phyloP scores from a whole-genome alignment of 305 asterid genomes.

The Salvia sclarea region DNA sequence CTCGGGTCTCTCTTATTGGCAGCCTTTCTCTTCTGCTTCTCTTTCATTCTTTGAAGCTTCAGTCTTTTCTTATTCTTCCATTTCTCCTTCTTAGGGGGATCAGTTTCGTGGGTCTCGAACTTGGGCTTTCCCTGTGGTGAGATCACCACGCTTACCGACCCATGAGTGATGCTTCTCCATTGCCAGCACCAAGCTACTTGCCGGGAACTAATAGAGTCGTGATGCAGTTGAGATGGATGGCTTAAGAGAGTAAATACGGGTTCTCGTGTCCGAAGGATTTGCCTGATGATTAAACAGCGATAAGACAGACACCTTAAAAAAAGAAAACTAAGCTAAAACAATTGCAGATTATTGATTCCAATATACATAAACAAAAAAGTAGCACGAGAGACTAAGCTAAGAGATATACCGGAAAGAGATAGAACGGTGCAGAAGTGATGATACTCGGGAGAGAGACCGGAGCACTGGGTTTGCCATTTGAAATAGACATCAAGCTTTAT shows the following conservation, averaged over 20 bases:
- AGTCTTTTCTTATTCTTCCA: slow-evolving; percentile 79
- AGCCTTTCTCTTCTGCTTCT: slow-evolving; percentile 68
- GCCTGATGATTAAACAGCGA: slow-evolving; percentile 30
- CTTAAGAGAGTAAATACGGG: slow-evolving; percentile 32
- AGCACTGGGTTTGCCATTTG: slow-evolving; percentile 42
- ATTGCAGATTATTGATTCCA: background rate
- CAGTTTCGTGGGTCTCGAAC: slow-evolving; percentile 70
- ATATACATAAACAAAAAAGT: background rate
- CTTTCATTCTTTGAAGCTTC: slow-evolving; percentile 62
- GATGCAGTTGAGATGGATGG: slow-evolving; percentile 34
- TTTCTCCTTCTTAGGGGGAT: slow-evolving; percentile 81
- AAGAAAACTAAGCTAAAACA: background rate
- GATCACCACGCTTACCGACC: slow-evolving; percentile 66
- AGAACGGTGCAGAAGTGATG: slow-evolving; percentile 28
- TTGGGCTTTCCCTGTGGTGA: slow-evolving; percentile 71
- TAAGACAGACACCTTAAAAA: too few relatives aligned
- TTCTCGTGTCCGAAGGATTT: slow-evolving; percentile 33
- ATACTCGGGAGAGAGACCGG: slow-evolving; percentile 36
- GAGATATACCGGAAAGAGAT: slow-evolving; percentile 32
- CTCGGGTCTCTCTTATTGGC: slow-evolving; percentile 88
- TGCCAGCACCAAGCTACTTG: slow-evolving; percentile 29
- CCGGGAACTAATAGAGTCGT: slow-evolving; percentile 27
- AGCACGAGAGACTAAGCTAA: background rate
- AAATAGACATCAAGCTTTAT: slow-evolving; percentile 25
- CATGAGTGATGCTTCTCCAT: slow-evolving; percentile 58